Evolutionary conservation across 495 filamentous ascomycete species (phyloP).

Genomic region (Tuber brumale): DNA sequence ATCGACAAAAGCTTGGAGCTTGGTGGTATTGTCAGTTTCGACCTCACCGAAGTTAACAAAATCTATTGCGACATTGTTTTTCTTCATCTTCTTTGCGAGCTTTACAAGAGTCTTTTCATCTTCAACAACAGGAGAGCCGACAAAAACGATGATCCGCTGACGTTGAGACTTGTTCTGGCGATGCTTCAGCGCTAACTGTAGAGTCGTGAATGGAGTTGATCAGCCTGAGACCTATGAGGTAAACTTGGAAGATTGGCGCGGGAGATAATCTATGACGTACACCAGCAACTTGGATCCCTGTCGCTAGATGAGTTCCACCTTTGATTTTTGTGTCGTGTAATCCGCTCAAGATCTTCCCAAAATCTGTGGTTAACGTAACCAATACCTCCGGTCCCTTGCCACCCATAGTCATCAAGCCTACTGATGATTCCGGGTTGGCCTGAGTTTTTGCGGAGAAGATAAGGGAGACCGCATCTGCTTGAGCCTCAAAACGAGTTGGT

Average conservation of each 20-base stretch:
- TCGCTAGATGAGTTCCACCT: conserved; percentile 76
- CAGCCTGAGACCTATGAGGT: conserved; percentile 14
- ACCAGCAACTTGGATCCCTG: conserved; percentile 86
- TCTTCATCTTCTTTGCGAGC: conserved; percentile 97
- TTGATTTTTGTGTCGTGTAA: conserved; percentile 91
- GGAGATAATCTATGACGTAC: conserved; percentile 51
- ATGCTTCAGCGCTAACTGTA: conserved; percentile 91
- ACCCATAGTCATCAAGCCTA: conserved; percentile 98
- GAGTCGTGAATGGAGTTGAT: conserved; percentile 6
- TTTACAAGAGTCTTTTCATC: conserved; percentile 80
- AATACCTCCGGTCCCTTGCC: conserved; percentile 94
- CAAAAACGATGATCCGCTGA: conserved; percentile 92
- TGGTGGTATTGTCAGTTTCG: conserved; percentile 80
- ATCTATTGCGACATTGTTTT: conserved; percentile 83
- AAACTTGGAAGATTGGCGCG: not conserved
- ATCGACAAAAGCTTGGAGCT: conserved; percentile 86
- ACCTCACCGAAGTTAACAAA: conserved; percentile 92
- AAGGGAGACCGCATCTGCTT: conserved; percentile 87
- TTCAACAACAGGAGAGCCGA: conserved; percentile 84
- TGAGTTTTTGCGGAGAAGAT: conserved; percentile 91
- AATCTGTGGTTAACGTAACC: conserved; percentile 88
- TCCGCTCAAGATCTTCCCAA: conserved; percentile 88
- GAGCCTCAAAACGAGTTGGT: conserved; percentile 90
- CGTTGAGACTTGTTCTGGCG: conserved; percentile 92
- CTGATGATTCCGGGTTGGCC: conserved; percentile 90